Base-by-base conservation (phyloP, 2,329 filamentous ascomycete species). In the Proliferodiscus dingleyae region DNA sequence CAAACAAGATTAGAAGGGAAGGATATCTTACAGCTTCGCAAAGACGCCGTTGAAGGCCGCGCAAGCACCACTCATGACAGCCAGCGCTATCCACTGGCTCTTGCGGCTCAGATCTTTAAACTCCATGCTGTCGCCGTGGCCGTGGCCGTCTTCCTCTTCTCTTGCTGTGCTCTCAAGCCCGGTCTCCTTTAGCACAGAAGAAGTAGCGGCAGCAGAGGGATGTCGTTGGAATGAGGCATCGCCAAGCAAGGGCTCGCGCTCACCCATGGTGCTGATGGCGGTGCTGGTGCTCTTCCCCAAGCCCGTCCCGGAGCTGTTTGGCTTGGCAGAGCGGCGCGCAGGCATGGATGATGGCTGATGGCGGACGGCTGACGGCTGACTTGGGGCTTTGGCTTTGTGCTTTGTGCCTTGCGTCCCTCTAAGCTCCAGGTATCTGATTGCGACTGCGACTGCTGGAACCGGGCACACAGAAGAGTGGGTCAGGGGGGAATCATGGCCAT, bases 21-120 rank as follows among this genome's bases (percentile, higher is more conserved):
- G 13, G 16, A 26, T 21, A 23, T 72, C 79, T 60, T 68, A 87
- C 83, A 93, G 70, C 67, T 91, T 93, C 1, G 87, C 87, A 70
- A 91, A 63, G 3, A 62, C 61, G 48, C 87, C 87, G 58, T 93
- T 93, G 56, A 87, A 83, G 18, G 87, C 85, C 24, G 87, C 87
- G 60, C 85, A 90, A 43, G 78, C 81, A 51, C 87, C 87, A 60
- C 84, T 88, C 39, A 83, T 79, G 33, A 90, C 64, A 33, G 87
- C 85, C 51, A 85, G 75, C 41, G 83, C 68, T 51, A 91, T 75
- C 81, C 81, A 85, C 53, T 76, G 73, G 53, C 50, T 47, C 43
- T 68, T 68, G 41, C 61, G 56, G 58, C 66, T 67, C 51, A 66
- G 22, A 53, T 60, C 52, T 36, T 49, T 48, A 18, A 51, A 57